Base-by-base conservation (phyloP, 23 red algal species). In the Cyanidiococcus yangmingshanensis region DNA sequence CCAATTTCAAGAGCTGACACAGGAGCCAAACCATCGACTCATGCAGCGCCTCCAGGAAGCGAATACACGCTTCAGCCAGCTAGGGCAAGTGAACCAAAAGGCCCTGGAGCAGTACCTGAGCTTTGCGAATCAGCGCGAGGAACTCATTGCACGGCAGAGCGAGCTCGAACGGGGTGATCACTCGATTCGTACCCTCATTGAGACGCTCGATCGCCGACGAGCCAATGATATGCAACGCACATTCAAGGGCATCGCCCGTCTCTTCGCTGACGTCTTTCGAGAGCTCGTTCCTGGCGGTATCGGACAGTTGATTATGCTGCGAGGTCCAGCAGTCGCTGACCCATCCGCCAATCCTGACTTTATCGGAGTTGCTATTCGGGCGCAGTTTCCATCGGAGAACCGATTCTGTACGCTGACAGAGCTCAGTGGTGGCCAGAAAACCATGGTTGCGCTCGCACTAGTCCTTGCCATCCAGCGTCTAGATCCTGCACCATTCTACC, bases 381-480 rank as follows among this genome's bases (percentile, higher is more conserved):
- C 91, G 21, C 76, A 79, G 0, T 98, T 98, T 81, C 84, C 84
- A 17, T 83, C 74, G 21, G 76, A 87, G 67, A 78, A 83, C 2
- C 68, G 84, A 68, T 77, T 88, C 1, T 86, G 82, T 41, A 59
- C 84, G 75, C 41, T 98, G 38, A 80, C 82, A 29, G 87, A 90
- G 35, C 76, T 98, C 32, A 91, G 88, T 45, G 94, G 94, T 30
- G 94, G 94, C 17, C 94, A 98, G 77, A 91, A 88, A 75, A 89
- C 88, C 0, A 88, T 98, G 39, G 94, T 98, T 0, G 94, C 94
- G 34, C 75, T 98, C 21, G 82, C 94, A 1, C 81, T 98, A 30
- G 89, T 98, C 37, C 90, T 98, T 71, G 88, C 94, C 33, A 98
- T 98, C 80, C 94, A 98, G 78, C 57, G 89, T 58, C 68, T 98